Evolutionary conservation across 495 filamentous ascomycete genomes (phyloP), one percentile per base, ranked within the genome.

Genomic region (Aspergillus indologenus): DNA sequence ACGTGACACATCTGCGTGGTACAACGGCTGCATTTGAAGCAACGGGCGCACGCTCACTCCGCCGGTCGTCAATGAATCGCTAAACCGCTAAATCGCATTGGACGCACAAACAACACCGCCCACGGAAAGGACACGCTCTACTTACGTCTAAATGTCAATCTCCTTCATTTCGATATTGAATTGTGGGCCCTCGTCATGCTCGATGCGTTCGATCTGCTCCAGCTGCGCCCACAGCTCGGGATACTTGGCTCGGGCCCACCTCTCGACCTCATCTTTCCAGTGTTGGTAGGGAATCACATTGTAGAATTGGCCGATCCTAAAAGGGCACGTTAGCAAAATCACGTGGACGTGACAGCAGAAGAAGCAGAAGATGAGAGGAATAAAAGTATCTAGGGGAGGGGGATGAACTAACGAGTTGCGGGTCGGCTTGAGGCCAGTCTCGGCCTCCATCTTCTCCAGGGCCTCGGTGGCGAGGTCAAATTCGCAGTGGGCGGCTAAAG

Each of bases 291-390:
- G 83, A 5, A 87, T 79, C 1, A 84, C 86, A 62, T 92, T 93
- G 66, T 87, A 92, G 56, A 92, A 80, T 12, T 85, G 77, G 17
- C 85, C 88, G 47, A 93, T 72, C 26, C 89, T 92, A 46, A 42
- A 24, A n/a, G 29, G 0, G 19, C 12, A 60, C 43, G 56, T 75
- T 57, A 78, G 65, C 42, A 31, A 15, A 7, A n/a, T 14, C 9
- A 40, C 26, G 17, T 44, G 20, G 45, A 15, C 29, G 45, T 42
- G 22, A 29, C 26, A 29, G 3, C 9, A 29, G 26, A 29, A 29
- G 26, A 29, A 29, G 26, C 26, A 29, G 26, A 29, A 14, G 26
- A 52, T 19, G 19, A 31, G 8, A 23, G 17, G 20, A 31, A 42
- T 1, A 15, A 54, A 51, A 55, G 23, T 12, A 43, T 22, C 34